Evolutionary conservation across 169 alveolate species (phyloP).

Genomic region (Eimeria zaria): DNA sequence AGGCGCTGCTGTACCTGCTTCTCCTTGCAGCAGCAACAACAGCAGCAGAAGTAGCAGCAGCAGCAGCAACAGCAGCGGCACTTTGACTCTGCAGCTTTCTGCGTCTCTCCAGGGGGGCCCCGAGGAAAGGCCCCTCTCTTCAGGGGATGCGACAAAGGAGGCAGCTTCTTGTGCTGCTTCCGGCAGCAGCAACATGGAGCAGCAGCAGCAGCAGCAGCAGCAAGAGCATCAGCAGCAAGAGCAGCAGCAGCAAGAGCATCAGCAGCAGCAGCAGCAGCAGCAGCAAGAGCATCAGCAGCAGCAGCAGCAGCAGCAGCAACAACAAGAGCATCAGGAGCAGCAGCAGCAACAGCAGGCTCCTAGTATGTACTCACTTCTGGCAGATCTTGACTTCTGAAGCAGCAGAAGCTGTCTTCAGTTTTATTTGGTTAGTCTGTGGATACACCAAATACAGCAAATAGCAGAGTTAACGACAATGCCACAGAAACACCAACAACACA

Average conservation of each 20-base stretch:
- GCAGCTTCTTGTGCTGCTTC: not conserved
- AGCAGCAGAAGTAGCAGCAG: not conserved
- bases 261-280: too few species aligned
- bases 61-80: not conserved
- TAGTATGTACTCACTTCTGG: conserved; percentile 7
- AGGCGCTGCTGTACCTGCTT: not conserved
- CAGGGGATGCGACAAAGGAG: not conserved
- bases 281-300: too few species aligned
- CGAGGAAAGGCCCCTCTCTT: not conserved
- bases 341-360: too few species aligned
- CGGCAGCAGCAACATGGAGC: not conserved
- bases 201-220: not conserved
- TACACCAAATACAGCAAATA: not conserved
- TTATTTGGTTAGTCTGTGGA: not conserved
- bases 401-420: not conserved
- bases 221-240: too few species aligned
- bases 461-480: not conserved
- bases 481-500: too few species aligned
- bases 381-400: conserved; percentile 6
- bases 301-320: too few species aligned
- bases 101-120: not conserved
- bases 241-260: too few species aligned
- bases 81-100: not conserved
- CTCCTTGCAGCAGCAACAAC: not conserved
- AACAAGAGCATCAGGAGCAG: too few species aligned